Evolutionary conservation across 2,329 filamentous ascomycete species (phyloP).

Genomic region (Paecilomyces fulvus): DNA sequence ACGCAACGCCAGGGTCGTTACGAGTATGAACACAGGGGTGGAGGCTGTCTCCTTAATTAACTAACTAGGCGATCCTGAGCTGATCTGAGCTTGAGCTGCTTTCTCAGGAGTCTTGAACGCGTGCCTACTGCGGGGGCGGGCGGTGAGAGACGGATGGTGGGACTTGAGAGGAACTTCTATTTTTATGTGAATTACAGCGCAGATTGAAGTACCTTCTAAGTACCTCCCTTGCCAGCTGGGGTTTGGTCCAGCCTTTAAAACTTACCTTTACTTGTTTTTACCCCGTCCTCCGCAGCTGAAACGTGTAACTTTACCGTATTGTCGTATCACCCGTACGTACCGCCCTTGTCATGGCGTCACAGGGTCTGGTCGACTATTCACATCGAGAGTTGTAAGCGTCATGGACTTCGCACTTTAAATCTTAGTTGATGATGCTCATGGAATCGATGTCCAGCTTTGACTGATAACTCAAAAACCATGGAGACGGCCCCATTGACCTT

Average conservation of each 20-base stretch:
- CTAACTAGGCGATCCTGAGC: neutral
- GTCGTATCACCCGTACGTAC: neutral
- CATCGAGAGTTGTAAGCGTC: neutral
- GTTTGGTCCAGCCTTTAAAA: neutral
- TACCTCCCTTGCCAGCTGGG: neutral
- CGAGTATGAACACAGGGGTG: neutral
- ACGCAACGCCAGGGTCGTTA: too few relatives aligned
- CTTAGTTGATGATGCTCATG: neutral
- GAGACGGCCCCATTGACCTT: conserved; percentile 61
- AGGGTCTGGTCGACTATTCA: neutral
- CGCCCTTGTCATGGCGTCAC: neutral
- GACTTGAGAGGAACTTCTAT: neutral
- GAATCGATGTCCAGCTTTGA: neutral
- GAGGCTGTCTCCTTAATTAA: neutral
- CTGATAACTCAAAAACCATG: conserved; percentile 40
- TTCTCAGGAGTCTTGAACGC: neutral
- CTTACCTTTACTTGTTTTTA: neutral
- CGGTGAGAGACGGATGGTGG: neutral
- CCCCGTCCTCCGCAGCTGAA: neutral
- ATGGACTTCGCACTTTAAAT: neutral
- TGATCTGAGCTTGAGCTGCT: too few relatives aligned
- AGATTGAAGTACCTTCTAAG: neutral
- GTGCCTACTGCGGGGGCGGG: neutral
- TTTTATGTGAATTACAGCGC: neutral
- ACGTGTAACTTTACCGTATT: neutral